Conservation (phyloP, 1,139 yeast genomes). For the Yamadazyma diospyri region DNA sequence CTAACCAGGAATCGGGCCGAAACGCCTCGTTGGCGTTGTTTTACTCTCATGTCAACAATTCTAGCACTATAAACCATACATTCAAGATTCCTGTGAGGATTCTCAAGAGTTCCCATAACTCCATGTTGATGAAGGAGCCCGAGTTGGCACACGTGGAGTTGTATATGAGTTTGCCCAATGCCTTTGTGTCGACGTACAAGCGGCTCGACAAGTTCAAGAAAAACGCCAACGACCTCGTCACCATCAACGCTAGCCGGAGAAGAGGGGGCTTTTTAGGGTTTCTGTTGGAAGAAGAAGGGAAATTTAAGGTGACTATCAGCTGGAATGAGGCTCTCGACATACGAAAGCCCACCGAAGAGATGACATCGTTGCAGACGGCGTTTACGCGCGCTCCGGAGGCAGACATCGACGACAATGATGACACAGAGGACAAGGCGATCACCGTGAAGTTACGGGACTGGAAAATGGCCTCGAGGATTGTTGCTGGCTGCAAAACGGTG, state of each 20-base stretch:
- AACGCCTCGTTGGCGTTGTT: slow-evolving; percentile 52
- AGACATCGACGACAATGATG: slow-evolving; percentile 19
- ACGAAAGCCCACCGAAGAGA: slow-evolving; percentile 20
- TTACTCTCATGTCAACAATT: slow-evolving; percentile 36
- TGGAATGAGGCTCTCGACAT: slow-evolving; percentile 53
- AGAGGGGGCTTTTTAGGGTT: slow-evolving; percentile 44
- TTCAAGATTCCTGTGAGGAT: slow-evolving; percentile 58
- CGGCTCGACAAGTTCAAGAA: slow-evolving; percentile 56
- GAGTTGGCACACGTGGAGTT: slow-evolving; percentile 44
- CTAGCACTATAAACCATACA: slow-evolving; percentile 48
- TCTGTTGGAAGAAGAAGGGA: slow-evolving; percentile 52
- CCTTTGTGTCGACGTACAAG: slow-evolving; percentile 45
- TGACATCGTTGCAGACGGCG: slow-evolving; percentile 8
- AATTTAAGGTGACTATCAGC: slow-evolving; percentile 47
- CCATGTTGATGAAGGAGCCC: slow-evolving; percentile 44
- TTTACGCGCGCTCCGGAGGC: slow-evolving; percentile 7
- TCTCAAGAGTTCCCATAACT: slow-evolving; percentile 43
- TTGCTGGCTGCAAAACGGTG: slow-evolving; percentile 51
- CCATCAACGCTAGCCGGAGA: slow-evolving; percentile 31
- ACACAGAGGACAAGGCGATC: slow-evolving; percentile 31
- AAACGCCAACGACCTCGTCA: slow-evolving; percentile 30
- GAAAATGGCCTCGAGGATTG: slow-evolving; percentile 53
- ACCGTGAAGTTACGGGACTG: slow-evolving; percentile 51
- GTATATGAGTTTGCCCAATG: slow-evolving; percentile 47
- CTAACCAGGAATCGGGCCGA: slow-evolving; percentile 19